These are phyloP conservation scores for Trichoderma harzianum DNA, from an alignment of 2,329 filamentous ascomycete genomes.

Conservation along the genomic window DNA sequence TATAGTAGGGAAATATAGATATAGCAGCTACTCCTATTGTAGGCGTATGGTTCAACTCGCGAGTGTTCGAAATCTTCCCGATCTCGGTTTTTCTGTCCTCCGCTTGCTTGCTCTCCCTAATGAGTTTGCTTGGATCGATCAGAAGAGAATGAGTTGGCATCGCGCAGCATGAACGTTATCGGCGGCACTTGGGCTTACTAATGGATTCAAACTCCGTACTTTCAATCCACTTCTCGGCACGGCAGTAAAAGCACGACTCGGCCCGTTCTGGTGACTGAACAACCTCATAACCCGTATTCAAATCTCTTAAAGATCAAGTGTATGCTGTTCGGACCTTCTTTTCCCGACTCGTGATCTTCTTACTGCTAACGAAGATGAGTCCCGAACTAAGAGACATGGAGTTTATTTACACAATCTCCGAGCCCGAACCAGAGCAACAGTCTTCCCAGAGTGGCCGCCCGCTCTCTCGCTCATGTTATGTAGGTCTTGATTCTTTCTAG, in stretches of 20 bases:
- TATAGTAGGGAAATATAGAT: too few species aligned
- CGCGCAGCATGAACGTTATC: too few species aligned
- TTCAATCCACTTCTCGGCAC: too few species aligned
- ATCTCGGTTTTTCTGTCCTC: too few species aligned
- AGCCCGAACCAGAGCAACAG: not conserved
- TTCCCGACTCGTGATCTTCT: not conserved
- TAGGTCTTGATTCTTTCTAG: not conserved
- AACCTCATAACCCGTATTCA: not conserved
- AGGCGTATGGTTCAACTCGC: too few species aligned
- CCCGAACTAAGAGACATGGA: not conserved
- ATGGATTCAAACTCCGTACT: too few species aligned
- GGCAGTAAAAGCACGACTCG: not conserved
- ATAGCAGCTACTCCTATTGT: too few species aligned
- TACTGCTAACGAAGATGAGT: not conserved
- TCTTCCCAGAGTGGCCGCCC: not conserved
- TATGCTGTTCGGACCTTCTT: not conserved
- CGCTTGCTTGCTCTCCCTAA: too few species aligned
- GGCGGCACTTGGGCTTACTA: too few species aligned
- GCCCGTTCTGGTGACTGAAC: not conserved
- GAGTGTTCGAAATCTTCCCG: too few species aligned
- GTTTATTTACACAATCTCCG: not conserved
- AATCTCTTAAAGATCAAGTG: not conserved
- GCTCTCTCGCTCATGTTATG: not conserved
- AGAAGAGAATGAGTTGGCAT: too few species aligned
- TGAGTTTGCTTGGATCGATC: too few species aligned